Evolutionary conservation across 805 yeast species (phyloP), one percentile per base, ranked within the genome.

Genomic region (Sugiyamaella boreocaroliniensis): DNA sequence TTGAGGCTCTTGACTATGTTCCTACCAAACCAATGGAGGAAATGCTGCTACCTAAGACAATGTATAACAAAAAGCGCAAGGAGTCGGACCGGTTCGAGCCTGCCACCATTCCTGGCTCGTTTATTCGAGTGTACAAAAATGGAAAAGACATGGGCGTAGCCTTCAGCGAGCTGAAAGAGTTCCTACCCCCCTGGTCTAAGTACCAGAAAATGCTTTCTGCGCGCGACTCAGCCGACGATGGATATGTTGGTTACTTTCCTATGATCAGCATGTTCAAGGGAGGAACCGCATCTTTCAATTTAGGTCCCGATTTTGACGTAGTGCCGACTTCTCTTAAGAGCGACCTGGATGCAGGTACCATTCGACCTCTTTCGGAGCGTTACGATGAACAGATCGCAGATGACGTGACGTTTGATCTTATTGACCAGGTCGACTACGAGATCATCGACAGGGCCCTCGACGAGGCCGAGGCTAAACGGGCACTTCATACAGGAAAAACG

Each of bases 231-330:
- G 60, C 59, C 7, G 95, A 93, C 65, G 97, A 93, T 64, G 96
- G 96, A 0, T 72, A 80, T 43, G 69, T 89, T 51, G 99, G 98
- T 0, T 93, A 93, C 65, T 93, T 83, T 68, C 98, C 99, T 1
- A 87, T 89, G 72, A 75, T 88, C 34, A 86, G 96, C 51, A 86
- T 85, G 22, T 93, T 80, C 64, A 81, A 80, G 58, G 85, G 85
- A 2, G 98, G 98, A 0, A 71, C 77, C 9, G 95, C 87, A 4
- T 72, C 78, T 54, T 66, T 92, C 52, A 82, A 86, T 57, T 75
- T 88, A 2, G 86, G 89, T 0, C 85, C 88, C 0, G 73, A 81
- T 11, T 77, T 89, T 59, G 72, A 74, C 55, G 73, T 61, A 49
- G 68, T 70, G 12, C 79, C 83, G 6, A 59, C 55, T 1, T 63